Evolutionary conservation across 805 yeast species (phyloP).

Genomic region (Kodamaea neixiangensis): DNA sequence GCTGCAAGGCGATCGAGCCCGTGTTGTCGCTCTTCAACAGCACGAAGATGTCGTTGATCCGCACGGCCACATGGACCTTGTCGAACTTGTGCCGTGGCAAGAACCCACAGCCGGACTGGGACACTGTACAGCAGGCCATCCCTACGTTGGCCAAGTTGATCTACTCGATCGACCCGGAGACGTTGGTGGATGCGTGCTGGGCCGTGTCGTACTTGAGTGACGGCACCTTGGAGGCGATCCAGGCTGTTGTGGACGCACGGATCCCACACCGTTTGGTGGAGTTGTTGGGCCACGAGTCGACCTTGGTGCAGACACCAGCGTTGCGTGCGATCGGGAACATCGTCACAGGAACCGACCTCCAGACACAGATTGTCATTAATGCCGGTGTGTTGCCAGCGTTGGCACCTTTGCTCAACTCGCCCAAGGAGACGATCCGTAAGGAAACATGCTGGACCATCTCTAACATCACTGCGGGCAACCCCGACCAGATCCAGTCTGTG

Average conservation of each 20-base stretch:
- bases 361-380: constrained; percentile 93
- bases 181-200: constrained; percentile 97
- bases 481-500: constrained; percentile 95
- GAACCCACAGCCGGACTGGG: constrained; percentile 96
- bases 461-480: constrained; percentile 95
- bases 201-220: constrained; percentile 94
- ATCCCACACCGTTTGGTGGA: constrained; percentile 94
- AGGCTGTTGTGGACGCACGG: constrained; percentile 95
- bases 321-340: constrained; percentile 96
- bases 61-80: constrained; percentile 98
- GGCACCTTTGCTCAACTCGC: constrained; percentile 73
- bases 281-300: constrained; percentile 78
- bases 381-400: constrained; percentile 89
- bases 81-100: constrained; percentile 96
- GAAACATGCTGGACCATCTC: constrained; percentile 99
- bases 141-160: constrained; percentile 91
- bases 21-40: constrained; percentile 76
- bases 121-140: constrained; percentile 76
- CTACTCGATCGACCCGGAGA: constrained; percentile 88
- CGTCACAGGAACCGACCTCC: constrained; percentile 94
- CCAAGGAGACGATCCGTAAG: constrained; percentile 90
- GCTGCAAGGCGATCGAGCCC: constrained; percentile 86
- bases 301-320: constrained; percentile 94
- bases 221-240: constrained; percentile 90
- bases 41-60: constrained; percentile 82